Conservation (phyloP, 495 filamentous ascomycete species). For the Aspergillus hancockii region DNA sequence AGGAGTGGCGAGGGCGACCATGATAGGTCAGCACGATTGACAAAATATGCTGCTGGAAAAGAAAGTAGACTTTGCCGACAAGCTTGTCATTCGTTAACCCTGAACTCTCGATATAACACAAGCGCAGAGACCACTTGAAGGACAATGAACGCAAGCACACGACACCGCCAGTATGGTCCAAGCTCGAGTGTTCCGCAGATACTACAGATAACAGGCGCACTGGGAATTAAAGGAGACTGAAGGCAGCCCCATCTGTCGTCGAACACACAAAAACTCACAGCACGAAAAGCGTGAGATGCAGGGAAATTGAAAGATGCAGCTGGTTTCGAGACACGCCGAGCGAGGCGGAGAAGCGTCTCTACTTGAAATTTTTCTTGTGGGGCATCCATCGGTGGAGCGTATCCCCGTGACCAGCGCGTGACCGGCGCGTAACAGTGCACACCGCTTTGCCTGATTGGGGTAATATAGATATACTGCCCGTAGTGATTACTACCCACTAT, state of each 20-base stretch:
- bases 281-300: conserved; percentile 5
- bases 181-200: conserved; percentile 8
- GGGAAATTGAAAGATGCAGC: conserved; percentile 1
- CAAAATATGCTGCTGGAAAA: conserved; percentile 14
- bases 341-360: conserved; percentile 17
- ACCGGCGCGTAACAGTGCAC: conserved; percentile 19
- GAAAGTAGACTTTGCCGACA: conserved; percentile 6
- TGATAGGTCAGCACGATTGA: conserved; percentile 25
- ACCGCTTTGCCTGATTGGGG: conserved; percentile 12
- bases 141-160: conserved; percentile 22
- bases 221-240: neutral
- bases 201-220: conserved; percentile 17
- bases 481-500: neutral
- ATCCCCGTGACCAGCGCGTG: conserved; percentile 17
- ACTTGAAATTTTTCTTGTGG: conserved; percentile 24
- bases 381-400: conserved; percentile 24
- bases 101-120: conserved; percentile 3
- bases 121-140: neutral
- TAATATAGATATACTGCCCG: conserved; percentile 3
- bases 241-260: conserved; percentile 14
- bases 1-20: conserved; percentile 46
- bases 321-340: neutral
- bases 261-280: conserved; percentile 10
- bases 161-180: conserved; percentile 15
- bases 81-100: conserved; percentile 25